A percentile compares a stretch with the other conserved stretches of the same genome.
These are phyloP conservation scores for Solanum medicagineum DNA, from an alignment of 257 asterid species.

Conservation along the genomic window DNA sequence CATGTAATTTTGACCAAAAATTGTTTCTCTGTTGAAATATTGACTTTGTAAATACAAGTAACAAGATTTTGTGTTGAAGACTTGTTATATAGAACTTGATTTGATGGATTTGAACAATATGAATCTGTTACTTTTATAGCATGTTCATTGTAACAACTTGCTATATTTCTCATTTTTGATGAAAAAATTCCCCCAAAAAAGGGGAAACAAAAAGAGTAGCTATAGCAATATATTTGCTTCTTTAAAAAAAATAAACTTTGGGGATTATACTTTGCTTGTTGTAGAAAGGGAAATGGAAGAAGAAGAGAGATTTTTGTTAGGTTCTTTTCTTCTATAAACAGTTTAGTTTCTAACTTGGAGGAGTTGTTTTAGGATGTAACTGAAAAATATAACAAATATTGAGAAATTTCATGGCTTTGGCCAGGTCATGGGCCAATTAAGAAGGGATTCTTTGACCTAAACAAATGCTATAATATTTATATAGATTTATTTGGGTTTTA, in stretches of 20 bases:
- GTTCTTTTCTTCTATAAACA: background rate
- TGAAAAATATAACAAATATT: background rate
- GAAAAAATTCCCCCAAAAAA: background rate
- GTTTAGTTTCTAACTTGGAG: background rate
- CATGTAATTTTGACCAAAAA: slow-evolving; percentile 43
- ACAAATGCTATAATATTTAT: background rate
- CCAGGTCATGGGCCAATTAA: background rate
- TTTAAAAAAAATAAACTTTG: background rate
- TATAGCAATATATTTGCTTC: too few species aligned
- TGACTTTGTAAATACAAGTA: slow-evolving; percentile 41
- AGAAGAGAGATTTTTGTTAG: background rate
- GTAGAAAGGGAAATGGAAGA: slow-evolving; percentile 21
- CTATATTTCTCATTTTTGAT: slow-evolving; percentile 48
- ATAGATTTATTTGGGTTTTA: background rate
- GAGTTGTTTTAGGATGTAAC: background rate
- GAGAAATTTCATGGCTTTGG: background rate
- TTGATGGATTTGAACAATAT: slow-evolving; percentile 46
- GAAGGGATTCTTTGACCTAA: background rate
- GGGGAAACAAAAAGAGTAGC: too few species aligned
- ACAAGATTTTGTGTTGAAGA: slow-evolving; percentile 37
- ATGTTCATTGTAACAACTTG: slow-evolving; percentile 56
- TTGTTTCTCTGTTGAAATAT: slow-evolving; percentile 19
- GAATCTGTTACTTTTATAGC: slow-evolving; percentile 69
- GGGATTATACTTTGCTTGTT: slow-evolving; percentile 26
- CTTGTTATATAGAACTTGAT: slow-evolving; percentile 9